Percentiles rank a stretch among this genome's conserved stretches.
Conservation (phyloP, 2,329 filamentous ascomycete genomes). For the Arthrinium puccinioides region DNA sequence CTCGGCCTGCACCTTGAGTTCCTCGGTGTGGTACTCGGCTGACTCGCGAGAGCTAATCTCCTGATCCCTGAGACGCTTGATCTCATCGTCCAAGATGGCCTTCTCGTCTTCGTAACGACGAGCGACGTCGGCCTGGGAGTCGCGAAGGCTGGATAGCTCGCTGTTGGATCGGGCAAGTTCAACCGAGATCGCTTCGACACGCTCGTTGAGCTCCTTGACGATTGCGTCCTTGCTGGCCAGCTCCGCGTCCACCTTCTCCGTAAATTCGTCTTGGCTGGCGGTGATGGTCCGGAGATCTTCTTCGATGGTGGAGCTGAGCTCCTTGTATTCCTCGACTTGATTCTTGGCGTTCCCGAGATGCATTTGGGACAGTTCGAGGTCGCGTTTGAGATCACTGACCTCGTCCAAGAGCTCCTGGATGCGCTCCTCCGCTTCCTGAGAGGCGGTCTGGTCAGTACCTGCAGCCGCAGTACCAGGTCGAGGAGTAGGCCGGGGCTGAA, state of each 20-base stretch:
- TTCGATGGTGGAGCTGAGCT: conserved; percentile 79
- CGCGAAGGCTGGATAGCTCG: conserved; percentile 73
- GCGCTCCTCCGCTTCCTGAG: conserved; percentile 48
- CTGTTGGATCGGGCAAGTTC: conserved; percentile 77
- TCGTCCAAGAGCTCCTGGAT: conserved; percentile 79
- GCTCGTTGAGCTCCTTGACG: conserved; percentile 75
- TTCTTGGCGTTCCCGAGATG: conserved; percentile 76
- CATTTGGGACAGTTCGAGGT: conserved; percentile 71
- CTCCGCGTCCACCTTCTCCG: conserved; percentile 73
- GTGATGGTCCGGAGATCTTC: conserved; percentile 77
- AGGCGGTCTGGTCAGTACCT: conserved; percentile 30
- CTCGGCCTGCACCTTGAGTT: conserved; percentile 85
- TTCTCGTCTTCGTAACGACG: conserved; percentile 77
- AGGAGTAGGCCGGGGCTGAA: conserved; percentile 72
- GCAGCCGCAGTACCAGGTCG: conserved; percentile 38
- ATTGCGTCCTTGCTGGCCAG: conserved; percentile 71
- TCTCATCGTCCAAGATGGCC: conserved; percentile 67
- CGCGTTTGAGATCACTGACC: conserved; percentile 77
- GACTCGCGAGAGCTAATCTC: conserved; percentile 73
- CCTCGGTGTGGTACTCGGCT: conserved; percentile 79
- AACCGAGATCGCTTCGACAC: conserved; percentile 72
- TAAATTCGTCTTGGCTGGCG: conserved; percentile 76
- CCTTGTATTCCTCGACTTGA: conserved; percentile 81
- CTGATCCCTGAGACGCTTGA: conserved; percentile 75
- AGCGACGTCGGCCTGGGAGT: conserved; percentile 68